phyloP scores from a whole-genome alignment of 2,329 filamentous ascomycete species.

The Thielaviopsis ethacetica region DNA sequence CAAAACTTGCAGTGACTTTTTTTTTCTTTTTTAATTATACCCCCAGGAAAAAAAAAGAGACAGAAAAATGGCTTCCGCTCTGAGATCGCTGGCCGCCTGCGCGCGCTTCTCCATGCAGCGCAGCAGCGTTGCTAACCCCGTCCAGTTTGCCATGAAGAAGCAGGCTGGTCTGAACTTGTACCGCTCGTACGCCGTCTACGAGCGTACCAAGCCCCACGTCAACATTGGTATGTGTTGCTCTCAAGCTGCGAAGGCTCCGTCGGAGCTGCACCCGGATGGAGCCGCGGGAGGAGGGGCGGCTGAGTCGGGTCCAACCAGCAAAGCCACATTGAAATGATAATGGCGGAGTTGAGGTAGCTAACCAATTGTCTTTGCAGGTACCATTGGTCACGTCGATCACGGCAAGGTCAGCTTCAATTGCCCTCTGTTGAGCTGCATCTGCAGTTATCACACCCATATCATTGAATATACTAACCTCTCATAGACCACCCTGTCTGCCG shows the following conservation, averaged over 20 bases:
- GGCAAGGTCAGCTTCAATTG: slow-evolving; percentile 58
- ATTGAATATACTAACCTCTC: not conserved
- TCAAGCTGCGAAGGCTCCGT: not conserved
- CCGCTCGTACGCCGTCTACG: slow-evolving; percentile 53
- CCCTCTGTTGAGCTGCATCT: not conserved
- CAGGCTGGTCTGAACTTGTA: slow-evolving; percentile 50
- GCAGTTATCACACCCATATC: not conserved
- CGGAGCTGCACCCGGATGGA: not conserved
- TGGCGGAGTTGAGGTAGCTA: slow-evolving; percentile 10
- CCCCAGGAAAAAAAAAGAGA: not conserved
- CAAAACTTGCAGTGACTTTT: not conserved
- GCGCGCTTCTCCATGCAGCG: slow-evolving; percentile 58
- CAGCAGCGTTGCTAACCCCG: slow-evolving; percentile 53
- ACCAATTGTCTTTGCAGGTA: slow-evolving; percentile 38
- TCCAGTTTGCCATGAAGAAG: slow-evolving; percentile 51
- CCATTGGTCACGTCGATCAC: slow-evolving; percentile 98
- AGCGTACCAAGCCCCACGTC: slow-evolving; percentile 91
- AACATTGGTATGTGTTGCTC: slow-evolving; percentile 62
- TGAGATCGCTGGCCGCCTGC: slow-evolving; percentile 63
- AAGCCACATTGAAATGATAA: not conserved
- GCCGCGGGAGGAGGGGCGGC: not conserved
- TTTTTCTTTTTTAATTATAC: not conserved
- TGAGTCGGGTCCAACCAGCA: not conserved
- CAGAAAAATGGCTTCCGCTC: slow-evolving; percentile 56
- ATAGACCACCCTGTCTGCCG: slow-evolving; percentile 92